Conservation (phyloP, 2,329 filamentous ascomycete genomes). For the Pestalotiopsis sp. region DNA sequence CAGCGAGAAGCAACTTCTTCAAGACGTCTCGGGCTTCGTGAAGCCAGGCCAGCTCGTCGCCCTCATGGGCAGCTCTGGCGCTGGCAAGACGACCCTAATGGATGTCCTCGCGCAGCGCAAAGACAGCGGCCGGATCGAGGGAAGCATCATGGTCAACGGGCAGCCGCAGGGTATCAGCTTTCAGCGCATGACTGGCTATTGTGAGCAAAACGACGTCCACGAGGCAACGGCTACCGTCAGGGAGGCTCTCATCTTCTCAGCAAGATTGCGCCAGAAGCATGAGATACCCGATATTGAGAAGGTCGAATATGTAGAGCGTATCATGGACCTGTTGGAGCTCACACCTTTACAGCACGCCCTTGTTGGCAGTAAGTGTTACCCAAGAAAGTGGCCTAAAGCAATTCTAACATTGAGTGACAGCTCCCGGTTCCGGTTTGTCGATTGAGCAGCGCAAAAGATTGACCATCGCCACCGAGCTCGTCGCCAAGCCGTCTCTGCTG, state of each 20-base stretch:
- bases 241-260: slow-evolving; percentile 68
- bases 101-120: slow-evolving; percentile 69
- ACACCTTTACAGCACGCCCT: slow-evolving; percentile 65
- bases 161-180: slow-evolving; percentile 59
- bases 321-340: slow-evolving; percentile 66
- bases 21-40: slow-evolving; percentile 59
- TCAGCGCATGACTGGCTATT: slow-evolving; percentile 67
- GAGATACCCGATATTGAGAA: slow-evolving; percentile 59
- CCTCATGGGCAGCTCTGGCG: slow-evolving; percentile 63
- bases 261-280: slow-evolving; percentile 60
- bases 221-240: slow-evolving; percentile 65
- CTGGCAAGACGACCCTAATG: slow-evolving; percentile 62
- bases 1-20: slow-evolving; percentile 55
- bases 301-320: slow-evolving; percentile 64
- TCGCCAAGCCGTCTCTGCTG: slow-evolving; percentile 65
- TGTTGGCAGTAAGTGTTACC: slow-evolving; percentile 43
- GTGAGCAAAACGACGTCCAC: slow-evolving; percentile 67
- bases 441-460: slow-evolving; percentile 61
- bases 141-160: slow-evolving; percentile 65
- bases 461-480: slow-evolving; percentile 70
- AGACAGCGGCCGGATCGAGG: slow-evolving; percentile 39
- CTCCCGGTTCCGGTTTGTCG: slow-evolving; percentile 42
- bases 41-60: slow-evolving; percentile 67
- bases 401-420: slow-evolving; percentile 20
- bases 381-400: too few species aligned